Base-by-base conservation (phyloP, 140 eudicot genomes). In the Bidens hawaiensis region DNA sequence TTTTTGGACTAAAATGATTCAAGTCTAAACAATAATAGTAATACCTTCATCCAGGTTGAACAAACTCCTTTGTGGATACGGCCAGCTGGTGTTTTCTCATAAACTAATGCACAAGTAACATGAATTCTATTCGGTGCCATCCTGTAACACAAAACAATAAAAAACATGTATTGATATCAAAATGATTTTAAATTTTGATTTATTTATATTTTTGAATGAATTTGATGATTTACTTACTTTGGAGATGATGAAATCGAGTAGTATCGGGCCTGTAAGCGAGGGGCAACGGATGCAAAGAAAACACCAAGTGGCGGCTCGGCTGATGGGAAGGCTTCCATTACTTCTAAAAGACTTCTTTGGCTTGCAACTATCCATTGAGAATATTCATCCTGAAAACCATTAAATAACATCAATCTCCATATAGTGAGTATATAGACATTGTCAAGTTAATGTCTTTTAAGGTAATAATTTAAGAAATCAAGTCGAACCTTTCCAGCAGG, bases 41-140 rank as follows among this genome's bases (percentile, higher is more conserved):
- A 40, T 83, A 94, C 99, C 99, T 94, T 94, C 94, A 88, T 94
- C 99, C 99, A 94, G 26, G 99, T 94, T 16, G 99, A 94, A 75
- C 97, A 94, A 17, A 94, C 81, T 62, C 99, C 99, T 79, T 85
- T 85, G 81, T 94, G 97, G 54, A 88, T 58, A 38, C 99, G 79
- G 60, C 99, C 99, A 21, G 90, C 46, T 1, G 97, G 97, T 54
- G 94, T 85, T 81, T 78, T 83, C 78, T 94, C 99, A 61, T 83
- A 60, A 27, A 94, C 99, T 59, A 94, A 69, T 48, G 97, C 94
- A 83, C 99, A 94, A 40, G 99, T 94, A 24, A 94, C 99, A 74
- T 94, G 99, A 72, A 94, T 88, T 77, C 95, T 85, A n/a, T 80
- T 53, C 15, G 94, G 81, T 31, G 90, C 94, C 73, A 88, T 78